Conservation (phyloP, 1,284 basidiomycete species). For the Heterobasidion parviporum region DNA sequence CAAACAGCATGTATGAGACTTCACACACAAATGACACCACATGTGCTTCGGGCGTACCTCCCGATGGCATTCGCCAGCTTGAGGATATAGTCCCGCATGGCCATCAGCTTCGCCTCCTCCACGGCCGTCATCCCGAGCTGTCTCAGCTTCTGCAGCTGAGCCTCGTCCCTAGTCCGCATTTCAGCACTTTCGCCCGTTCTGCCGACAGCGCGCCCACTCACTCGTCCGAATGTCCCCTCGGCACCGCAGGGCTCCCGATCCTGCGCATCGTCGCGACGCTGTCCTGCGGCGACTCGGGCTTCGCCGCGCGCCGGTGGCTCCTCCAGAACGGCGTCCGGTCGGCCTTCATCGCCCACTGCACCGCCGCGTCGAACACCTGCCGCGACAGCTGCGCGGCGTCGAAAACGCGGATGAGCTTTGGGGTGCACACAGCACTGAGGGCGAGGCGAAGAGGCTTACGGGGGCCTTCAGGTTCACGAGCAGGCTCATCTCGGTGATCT, state of each 20-base stretch:
- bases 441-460: constrained; percentile 36
- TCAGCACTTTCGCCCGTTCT: background rate
- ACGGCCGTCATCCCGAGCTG: constrained; percentile 73
- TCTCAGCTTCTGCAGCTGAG: constrained; percentile 63
- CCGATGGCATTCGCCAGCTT: constrained; percentile 69
- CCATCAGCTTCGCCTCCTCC: constrained; percentile 77
- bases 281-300: constrained; percentile 60
- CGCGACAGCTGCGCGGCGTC: constrained; percentile 50
- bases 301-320: constrained; percentile 37
- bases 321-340: constrained; percentile 76
- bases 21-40: background rate
- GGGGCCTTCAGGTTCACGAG: constrained; percentile 71
- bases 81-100: constrained; percentile 83
- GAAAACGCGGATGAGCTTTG: no score
- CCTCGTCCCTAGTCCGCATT: constrained; percentile 55
- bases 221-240: constrained; percentile 66
- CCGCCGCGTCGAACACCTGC: constrained; percentile 78
- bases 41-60: constrained; percentile 31
- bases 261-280: constrained; percentile 58
- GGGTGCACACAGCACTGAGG: background rate
- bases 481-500: constrained; percentile 69
- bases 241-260: constrained; percentile 30
- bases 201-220: constrained; percentile 19
- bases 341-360: constrained; percentile 81
- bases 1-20: background rate